These are phyloP conservation scores for Populus simonii DNA, from an alignment of 345 rosid genomes.

Conservation along the genomic window DNA sequence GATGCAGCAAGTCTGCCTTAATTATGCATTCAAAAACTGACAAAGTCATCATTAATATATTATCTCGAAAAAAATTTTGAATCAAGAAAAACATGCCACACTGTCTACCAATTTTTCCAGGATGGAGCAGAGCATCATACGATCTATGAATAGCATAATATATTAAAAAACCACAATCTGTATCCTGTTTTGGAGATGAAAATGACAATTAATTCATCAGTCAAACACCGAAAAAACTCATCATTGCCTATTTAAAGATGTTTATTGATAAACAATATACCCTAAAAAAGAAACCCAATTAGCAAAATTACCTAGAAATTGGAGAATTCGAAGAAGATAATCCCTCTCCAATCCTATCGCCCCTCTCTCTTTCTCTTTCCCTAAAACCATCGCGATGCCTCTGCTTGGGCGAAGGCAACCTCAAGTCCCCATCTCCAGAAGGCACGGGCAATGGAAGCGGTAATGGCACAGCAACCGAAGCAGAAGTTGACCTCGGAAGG, in stretches of 20 bases:
- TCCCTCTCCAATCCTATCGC: conserved; percentile 34
- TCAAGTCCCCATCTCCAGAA: conserved; percentile 32
- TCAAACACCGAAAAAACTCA: not conserved
- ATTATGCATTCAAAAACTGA: not conserved
- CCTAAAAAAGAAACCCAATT: not conserved
- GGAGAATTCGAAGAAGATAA: conserved; percentile 35
- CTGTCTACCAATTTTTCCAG: not conserved
- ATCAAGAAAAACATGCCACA: not conserved
- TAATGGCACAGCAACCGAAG: conserved; percentile 32
- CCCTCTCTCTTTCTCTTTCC: conserved; percentile 17
- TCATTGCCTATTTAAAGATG: not conserved
- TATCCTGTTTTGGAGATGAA: not conserved
- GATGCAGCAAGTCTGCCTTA: not conserved
- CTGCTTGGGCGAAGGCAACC: conserved; percentile 38
- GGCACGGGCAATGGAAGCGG: conserved; percentile 67
- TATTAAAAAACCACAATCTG: not conserved
- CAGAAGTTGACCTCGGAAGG: conserved; percentile 32
- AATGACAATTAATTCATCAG: not conserved
- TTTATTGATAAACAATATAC: not conserved
- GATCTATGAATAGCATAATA: not conserved
- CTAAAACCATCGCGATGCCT: conserved; percentile 31
- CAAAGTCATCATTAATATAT: not conserved
- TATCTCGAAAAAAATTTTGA: not conserved
- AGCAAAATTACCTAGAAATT: conserved; percentile 34
- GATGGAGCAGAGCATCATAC: not conserved